Percentiles rank a stretch among this genome's conserved stretches.
Conservation (phyloP, 2,329 filamentous ascomycete genomes). For the Diaporthe velutina region DNA sequence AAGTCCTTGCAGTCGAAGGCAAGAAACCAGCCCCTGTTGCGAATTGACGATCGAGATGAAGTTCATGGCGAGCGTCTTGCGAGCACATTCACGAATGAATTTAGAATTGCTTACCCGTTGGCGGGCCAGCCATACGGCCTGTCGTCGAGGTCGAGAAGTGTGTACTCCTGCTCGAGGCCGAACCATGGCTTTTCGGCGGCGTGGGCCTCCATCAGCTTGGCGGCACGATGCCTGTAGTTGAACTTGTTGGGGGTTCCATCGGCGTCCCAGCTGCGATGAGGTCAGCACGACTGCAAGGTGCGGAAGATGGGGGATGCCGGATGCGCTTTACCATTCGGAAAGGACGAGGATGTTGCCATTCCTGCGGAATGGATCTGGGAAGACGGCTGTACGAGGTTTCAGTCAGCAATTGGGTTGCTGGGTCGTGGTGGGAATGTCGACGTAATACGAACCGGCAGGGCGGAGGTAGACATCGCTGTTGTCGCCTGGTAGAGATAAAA, state of each 20-base stretch:
- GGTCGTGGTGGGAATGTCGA: slow-evolving; percentile 81
- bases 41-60: not conserved
- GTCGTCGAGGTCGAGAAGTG: slow-evolving; percentile 85
- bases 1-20: not conserved
- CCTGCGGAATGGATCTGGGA: slow-evolving; percentile 77
- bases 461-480: slow-evolving; percentile 98
- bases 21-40: not conserved
- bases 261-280: slow-evolving; percentile 75
- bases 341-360: slow-evolving; percentile 95
- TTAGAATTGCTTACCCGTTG: slow-evolving; percentile 34
- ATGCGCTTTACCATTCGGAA: slow-evolving; percentile 75
- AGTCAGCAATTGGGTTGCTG: slow-evolving; percentile 5
- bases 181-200: slow-evolving; percentile 92
- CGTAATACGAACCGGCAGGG: slow-evolving; percentile 84
- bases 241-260: slow-evolving; percentile 97
- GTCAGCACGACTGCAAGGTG: not conserved
- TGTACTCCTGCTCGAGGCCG: slow-evolving; percentile 99
- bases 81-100: too few species aligned
- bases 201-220: slow-evolving; percentile 90
- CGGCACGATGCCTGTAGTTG: slow-evolving; percentile 96
- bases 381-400: slow-evolving; percentile 14
- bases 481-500: slow-evolving; percentile 66
- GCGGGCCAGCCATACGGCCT: slow-evolving; percentile 87
- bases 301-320: not conserved
- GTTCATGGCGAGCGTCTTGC: not conserved